Percentiles rank a stretch among this genome's conserved stretches.
Evolutionary conservation across 257 asterid genomes (phyloP).

Genomic region (Capsicum pubescens): DNA sequence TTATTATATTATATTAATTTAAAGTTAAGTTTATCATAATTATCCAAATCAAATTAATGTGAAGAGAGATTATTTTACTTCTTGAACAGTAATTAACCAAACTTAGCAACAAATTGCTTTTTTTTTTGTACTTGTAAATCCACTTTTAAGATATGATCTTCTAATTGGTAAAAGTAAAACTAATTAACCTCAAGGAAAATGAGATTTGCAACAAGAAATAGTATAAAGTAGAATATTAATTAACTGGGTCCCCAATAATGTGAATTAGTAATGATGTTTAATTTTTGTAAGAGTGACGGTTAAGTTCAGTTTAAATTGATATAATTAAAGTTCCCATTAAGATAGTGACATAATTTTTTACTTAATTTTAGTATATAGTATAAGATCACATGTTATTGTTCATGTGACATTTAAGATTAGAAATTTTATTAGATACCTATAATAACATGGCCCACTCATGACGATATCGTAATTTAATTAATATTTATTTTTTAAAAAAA

Average conservation of each 20-base stretch:
- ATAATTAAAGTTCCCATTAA: slow-evolving; percentile 16
- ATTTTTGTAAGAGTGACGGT: slow-evolving; percentile 17
- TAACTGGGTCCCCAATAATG: not conserved
- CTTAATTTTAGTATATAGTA: not conserved
- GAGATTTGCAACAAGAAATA: not conserved
- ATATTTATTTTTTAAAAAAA: not conserved
- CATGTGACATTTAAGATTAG: not conserved
- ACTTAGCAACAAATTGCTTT: not conserved
- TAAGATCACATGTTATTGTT: not conserved
- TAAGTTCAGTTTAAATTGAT: not conserved
- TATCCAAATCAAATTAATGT: no score
- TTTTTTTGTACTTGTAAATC: not conserved
- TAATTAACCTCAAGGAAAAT: not conserved
- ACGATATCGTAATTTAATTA: not conserved
- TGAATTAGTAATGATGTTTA: not conserved
- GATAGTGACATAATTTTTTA: not conserved
- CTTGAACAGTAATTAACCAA: no score
- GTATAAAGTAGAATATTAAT: slow-evolving; percentile 6
- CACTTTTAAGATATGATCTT: not conserved
- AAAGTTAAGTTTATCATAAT: no score
- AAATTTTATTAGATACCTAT: not conserved
- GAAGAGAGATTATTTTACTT: no score
- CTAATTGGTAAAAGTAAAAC: not conserved
- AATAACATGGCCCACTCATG: not conserved
- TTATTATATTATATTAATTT: no score